Percentiles rank a stretch among this genome's conserved stretches.
Conservation (phyloP, 305 asterid species). For the Rubia tinctorum region DNA sequence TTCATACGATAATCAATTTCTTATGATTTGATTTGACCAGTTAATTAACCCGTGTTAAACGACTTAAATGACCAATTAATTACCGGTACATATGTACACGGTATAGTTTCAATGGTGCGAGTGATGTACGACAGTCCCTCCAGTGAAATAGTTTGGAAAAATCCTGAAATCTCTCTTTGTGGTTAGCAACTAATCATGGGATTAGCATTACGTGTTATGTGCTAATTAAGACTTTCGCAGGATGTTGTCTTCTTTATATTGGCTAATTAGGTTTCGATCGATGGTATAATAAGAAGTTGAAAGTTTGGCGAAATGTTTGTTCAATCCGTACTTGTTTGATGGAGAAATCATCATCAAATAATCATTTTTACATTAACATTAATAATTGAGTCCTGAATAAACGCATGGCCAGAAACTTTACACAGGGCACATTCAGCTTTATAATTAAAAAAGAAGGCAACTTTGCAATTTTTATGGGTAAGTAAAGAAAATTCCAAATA, state of each 20-base stretch:
- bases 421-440: constrained; percentile 10
- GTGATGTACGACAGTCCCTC: constrained; percentile 8
- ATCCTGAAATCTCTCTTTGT: neutral
- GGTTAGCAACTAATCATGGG: neutral
- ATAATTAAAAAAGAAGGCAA: neutral
- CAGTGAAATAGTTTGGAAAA: constrained; percentile 3
- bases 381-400: neutral
- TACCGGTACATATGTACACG: neutral
- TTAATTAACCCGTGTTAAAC: neutral
- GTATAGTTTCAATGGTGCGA: neutral
- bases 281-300: neutral
- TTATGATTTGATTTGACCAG: neutral
- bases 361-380: neutral
- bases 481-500: neutral
- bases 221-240: neutral
- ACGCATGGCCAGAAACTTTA: constrained; percentile 7
- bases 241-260: neutral
- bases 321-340: neutral
- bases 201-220: neutral
- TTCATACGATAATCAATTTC: neutral
- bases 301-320: neutral
- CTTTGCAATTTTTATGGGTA: neutral
- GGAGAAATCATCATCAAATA: neutral
- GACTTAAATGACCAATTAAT: constrained; percentile 17
- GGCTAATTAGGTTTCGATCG: constrained; percentile 3